A percentile compares a stretch with the other conserved stretches of the same genome.
Conservation (phyloP, 1,139 yeast genomes). For the Saccharomycopsis crataegensis region DNA sequence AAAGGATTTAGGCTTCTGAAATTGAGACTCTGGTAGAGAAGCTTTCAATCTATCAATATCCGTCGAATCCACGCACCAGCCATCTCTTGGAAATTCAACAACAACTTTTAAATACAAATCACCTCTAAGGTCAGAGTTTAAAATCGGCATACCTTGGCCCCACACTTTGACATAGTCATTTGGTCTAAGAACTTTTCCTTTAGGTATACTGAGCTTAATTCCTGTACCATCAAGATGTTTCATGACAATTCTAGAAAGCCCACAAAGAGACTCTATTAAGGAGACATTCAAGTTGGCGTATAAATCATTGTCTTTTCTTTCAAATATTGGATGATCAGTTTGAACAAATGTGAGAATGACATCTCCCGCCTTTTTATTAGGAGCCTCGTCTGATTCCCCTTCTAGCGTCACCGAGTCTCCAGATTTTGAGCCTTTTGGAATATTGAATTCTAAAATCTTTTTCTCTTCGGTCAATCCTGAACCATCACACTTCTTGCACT, state of each 20-base stretch:
- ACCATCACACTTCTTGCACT: constrained; percentile 75
- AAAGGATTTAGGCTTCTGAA: constrained; percentile 3
- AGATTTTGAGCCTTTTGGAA: constrained; percentile 61
- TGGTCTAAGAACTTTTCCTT: constrained; percentile 76
- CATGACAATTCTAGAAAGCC: constrained; percentile 62
- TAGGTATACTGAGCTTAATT: constrained; percentile 53
- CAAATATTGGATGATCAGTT: constrained; percentile 38
- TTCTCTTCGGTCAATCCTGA: constrained; percentile 54
- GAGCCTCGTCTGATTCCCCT: constrained; percentile 73
- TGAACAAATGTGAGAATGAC: constrained; percentile 56
- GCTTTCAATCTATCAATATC: constrained; percentile 48
- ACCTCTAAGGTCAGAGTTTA: constrained; percentile 43
- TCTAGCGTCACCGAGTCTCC: constrained; percentile 56
- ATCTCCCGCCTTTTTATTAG: constrained; percentile 74
- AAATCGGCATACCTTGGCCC: constrained; percentile 83
- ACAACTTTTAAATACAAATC: constrained; percentile 66
- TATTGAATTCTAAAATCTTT: constrained; percentile 69
- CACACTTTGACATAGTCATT: constrained; percentile 59
- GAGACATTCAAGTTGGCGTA: constrained; percentile 54
- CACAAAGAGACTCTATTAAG: constrained; percentile 75
- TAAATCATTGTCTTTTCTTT: constrained; percentile 58
- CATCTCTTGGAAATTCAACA: constrained; percentile 77
- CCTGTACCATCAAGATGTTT: constrained; percentile 79
- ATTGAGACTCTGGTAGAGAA: constrained; percentile 37
- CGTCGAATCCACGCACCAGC: constrained; percentile 66